These are phyloP conservation scores for Exophiala oligosperma DNA, from an alignment of 2,329 filamentous ascomycete species.

Conservation along the genomic window DNA sequence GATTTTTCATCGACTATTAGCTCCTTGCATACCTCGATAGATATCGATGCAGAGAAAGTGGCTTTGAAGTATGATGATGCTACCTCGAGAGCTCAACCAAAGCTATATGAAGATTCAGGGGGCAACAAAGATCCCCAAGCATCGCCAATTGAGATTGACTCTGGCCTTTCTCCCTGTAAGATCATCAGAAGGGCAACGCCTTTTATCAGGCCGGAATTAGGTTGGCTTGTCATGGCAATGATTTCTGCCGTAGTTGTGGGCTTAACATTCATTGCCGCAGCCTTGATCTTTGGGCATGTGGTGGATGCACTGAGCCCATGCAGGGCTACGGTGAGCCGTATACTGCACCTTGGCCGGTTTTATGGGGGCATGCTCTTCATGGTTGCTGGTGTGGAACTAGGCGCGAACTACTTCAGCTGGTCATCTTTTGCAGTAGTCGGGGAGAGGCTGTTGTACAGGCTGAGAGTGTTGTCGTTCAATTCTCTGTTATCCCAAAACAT, in stretches of 20 bases:
- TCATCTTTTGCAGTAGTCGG: constrained; percentile 29
- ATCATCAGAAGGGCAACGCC: no score
- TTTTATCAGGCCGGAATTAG: no score
- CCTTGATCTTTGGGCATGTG: constrained; percentile 61
- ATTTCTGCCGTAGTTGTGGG: constrained; percentile 56
- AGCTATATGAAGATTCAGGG: no score
- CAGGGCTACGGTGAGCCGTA: constrained; percentile 45
- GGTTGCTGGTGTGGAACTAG: constrained; percentile 59
- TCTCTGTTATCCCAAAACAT: constrained; percentile 21
- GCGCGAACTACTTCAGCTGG: constrained; percentile 62
- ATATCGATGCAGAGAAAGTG: constrained; percentile 27
- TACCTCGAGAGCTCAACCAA: no score
- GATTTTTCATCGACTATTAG: constrained; percentile 4
- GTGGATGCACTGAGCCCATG: constrained; percentile 59
- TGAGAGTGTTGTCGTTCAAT: constrained; percentile 23
- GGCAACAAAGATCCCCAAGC: no score
- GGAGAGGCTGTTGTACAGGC: constrained; percentile 17
- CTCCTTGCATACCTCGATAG: not conserved
- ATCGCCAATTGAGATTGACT: no score
- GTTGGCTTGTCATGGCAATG: constrained; percentile 47
- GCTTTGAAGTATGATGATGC: constrained; percentile 29
- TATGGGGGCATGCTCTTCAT: constrained; percentile 62
- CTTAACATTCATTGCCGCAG: constrained; percentile 57
- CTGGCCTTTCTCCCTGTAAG: no score
- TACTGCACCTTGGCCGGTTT: constrained; percentile 53